Evolutionary conservation across 2,329 filamentous ascomycete species (phyloP).

Genomic region (Monosporascus ibericus): DNA sequence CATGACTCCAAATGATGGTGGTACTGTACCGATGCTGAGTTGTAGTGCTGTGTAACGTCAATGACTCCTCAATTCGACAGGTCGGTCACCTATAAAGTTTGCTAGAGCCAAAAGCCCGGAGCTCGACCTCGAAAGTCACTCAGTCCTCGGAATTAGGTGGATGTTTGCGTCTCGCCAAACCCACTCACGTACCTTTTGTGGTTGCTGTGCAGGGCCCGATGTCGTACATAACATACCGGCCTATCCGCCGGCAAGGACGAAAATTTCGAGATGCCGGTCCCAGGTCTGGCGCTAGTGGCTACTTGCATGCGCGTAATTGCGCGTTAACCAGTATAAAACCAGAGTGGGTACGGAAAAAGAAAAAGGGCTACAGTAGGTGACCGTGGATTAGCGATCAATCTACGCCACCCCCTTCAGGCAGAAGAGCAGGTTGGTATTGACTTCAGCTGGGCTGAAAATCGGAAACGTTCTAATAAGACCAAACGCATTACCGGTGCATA

Average conservation of each 20-base stretch:
- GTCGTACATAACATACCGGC: neutral
- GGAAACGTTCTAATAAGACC: no score
- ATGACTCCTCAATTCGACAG: neutral
- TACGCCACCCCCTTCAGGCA: neutral
- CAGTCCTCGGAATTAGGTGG: neutral
- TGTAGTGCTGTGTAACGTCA: neutral
- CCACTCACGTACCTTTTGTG: neutral
- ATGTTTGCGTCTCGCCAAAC: neutral
- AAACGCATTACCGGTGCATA: no score
- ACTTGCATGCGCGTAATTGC: slow-evolving; percentile 20
- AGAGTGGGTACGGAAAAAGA: slow-evolving; percentile 1
- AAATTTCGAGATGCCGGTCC: slow-evolving; percentile 5
- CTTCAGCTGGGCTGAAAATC: no score
- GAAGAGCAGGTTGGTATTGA: no score
- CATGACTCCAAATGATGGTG: neutral
- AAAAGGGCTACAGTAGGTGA: slow-evolving; percentile 9
- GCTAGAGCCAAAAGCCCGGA: neutral
- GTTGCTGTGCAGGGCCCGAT: neutral
- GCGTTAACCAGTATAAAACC: slow-evolving; percentile 2
- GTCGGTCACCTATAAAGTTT: neutral
- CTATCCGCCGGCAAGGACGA: neutral
- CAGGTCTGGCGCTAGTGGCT: slow-evolving; percentile 8
- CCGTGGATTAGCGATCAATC: slow-evolving; percentile 1
- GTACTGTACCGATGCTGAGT: neutral
- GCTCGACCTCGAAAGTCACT: neutral